Evolutionary conservation across 176 grass and related monocot genomes (phyloP).

Genomic region (Triticum timopheevii): DNA sequence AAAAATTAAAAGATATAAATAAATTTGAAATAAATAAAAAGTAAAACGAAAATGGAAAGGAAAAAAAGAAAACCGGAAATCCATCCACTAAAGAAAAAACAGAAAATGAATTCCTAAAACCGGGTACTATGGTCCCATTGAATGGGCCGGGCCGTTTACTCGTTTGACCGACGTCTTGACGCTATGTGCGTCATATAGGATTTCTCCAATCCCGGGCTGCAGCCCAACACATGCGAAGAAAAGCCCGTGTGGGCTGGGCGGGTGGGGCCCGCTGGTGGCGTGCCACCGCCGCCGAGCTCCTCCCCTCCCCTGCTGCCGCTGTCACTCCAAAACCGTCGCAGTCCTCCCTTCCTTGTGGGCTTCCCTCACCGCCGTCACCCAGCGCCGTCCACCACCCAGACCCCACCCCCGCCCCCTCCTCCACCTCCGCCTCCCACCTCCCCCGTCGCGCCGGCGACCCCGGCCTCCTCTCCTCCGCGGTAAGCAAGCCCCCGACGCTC

Average conservation of each 20-base stretch:
- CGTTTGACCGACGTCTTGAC: too few species aligned
- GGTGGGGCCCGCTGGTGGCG: background rate
- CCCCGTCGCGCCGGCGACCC: background rate
- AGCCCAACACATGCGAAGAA: too few species aligned
- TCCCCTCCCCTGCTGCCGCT: background rate
- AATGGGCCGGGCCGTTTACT: too few species aligned
- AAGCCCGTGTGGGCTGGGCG: background rate
- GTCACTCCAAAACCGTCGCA: background rate
- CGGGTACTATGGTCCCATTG: too few species aligned
- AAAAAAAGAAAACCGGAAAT: too few species aligned
- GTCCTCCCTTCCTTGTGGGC: background rate
- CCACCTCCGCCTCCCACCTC: background rate
- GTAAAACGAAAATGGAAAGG: too few species aligned
- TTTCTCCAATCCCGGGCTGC: too few species aligned
- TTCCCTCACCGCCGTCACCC: constrained; percentile 22
- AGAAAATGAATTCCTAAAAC: too few species aligned
- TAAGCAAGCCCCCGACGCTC: background rate
- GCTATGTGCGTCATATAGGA: too few species aligned
- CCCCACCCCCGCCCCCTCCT: background rate
- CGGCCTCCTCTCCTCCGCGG: background rate
- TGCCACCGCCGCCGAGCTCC: background rate
- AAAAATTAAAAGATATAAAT: too few species aligned
- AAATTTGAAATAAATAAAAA: too few species aligned
- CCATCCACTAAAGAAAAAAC: too few species aligned
- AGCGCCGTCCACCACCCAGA: background rate